Percentiles rank a stretch among this genome's conserved stretches.
These are phyloP conservation scores for Neolentinus lepideus DNA, from an alignment of 1,284 basidiomycete genomes.

Conservation along the genomic window DNA sequence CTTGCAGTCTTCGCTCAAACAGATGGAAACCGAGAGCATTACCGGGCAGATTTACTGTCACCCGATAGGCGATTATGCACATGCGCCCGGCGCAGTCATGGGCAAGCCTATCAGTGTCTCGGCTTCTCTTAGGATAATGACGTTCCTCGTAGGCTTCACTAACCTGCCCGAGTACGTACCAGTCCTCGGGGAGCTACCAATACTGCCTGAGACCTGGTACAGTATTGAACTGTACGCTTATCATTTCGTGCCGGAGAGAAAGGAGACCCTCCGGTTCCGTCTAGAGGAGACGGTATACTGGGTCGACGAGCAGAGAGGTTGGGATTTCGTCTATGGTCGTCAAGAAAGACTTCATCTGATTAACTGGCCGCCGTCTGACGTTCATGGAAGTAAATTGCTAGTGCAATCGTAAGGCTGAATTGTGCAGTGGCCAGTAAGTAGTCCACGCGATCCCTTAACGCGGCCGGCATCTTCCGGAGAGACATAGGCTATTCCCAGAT, in stretches of 20 bases:
- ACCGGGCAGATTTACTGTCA: constrained; percentile 44
- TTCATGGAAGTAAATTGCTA: not conserved
- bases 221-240: constrained; percentile 46
- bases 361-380: constrained; percentile 11
- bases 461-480: not conserved
- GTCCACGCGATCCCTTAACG: too few species aligned
- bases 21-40: constrained; percentile 37
- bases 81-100: constrained; percentile 44
- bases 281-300: constrained; percentile 46
- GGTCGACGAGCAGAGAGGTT: constrained; percentile 28
- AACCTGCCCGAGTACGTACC: constrained; percentile 39
- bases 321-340: constrained; percentile 43
- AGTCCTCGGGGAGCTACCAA: constrained; percentile 34
- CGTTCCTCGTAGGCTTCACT: constrained; percentile 29
- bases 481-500: not conserved
- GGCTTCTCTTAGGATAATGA: not conserved
- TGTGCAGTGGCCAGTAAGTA: too few species aligned
- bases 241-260: constrained; percentile 41
- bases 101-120: constrained; percentile 22
- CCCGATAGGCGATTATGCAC: constrained; percentile 52
- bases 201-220: constrained; percentile 39
- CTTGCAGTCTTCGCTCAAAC: constrained; percentile 28
- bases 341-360: constrained; percentile 41
- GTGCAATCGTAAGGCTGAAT: not conserved
- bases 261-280: constrained; percentile 36